Base-by-base conservation (phyloP, 1,139 yeast genomes). In the Blastobotrys petasosporus region DNA sequence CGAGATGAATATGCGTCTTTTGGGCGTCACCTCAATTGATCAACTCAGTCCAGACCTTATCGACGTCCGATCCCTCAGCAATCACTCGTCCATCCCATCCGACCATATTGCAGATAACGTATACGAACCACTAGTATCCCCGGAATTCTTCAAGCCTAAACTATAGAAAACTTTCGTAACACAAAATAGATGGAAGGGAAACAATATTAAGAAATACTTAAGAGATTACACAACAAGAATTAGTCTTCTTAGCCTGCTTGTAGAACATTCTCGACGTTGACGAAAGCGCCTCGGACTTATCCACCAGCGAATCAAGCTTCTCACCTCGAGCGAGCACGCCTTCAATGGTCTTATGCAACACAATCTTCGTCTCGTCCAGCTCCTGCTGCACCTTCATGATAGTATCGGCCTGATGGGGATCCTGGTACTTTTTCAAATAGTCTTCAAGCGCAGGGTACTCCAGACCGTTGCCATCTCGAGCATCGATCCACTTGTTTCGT, bases 341-440 rank as follows among this genome's bases (percentile, higher is more conserved):
- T 66, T 94, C 97, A 58, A 92, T 92, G 40, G 97, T 88, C 71
- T 92, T 88, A 69, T 92, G 97, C 61, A 92, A 74, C 36, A 90
- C 96, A 58, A 90, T 87, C 74, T 92, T 94, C 37, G 98, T 92
- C 64, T 94, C 98, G 67, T 94, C 98, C 59, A 92, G 77, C 67
- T 92, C 98, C 63, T 88, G 95, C 71, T 94, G 98, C 32, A 92
- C 98, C 67, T 84, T 85, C 95, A 92, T 83, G 55, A 92, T 82
- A 12, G 96, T 84, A 63, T 92, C 99, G 0, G 98, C 97, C 70
- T 92, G 96, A 33, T 84, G 76, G 20, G 99, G 99, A 65, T 94
- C 96, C 69, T 92, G 98, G 69, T 94, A 92, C 62, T 86, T 85
- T 58, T 74, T 70, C 57, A 94, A 70, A 65, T 88, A 88, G 29